Evolutionary conservation across 768 basidiomycete genomes (phyloP).

Genomic region (Neoboletus subvelutipes): DNA sequence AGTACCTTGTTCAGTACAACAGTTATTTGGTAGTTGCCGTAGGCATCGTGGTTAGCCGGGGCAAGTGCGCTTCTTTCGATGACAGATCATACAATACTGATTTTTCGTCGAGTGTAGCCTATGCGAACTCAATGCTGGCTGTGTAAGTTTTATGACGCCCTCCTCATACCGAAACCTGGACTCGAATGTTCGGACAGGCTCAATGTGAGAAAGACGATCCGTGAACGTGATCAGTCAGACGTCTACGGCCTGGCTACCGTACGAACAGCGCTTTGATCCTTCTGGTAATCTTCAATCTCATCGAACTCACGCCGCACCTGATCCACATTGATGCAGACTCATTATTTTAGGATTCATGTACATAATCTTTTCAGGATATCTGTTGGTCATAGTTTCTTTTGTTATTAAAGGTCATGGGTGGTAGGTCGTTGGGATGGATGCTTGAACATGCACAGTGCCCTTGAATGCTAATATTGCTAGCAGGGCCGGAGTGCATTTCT

Average conservation of each 20-base stretch:
- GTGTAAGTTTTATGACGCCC: conserved; percentile 8
- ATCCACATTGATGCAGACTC: not conserved
- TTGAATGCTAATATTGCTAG: too few relatives aligned
- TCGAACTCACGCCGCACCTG: not conserved
- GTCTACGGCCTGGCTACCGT: not conserved
- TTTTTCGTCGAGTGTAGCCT: not conserved
- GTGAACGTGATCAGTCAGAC: not conserved
- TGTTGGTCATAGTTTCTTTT: too few relatives aligned
- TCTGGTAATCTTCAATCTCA: not conserved
- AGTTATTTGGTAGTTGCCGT: not conserved
- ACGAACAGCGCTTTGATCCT: not conserved
- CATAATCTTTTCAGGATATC: not conserved
- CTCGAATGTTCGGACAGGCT: conserved; percentile 2
- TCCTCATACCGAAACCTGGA: too few relatives aligned
- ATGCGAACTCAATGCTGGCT: conserved; percentile 17
- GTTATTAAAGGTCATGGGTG: too few relatives aligned
- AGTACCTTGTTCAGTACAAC: conserved; percentile 4
- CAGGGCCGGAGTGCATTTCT: too few relatives aligned
- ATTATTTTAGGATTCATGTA: not conserved
- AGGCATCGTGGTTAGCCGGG: too few relatives aligned
- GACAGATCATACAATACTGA: not conserved
- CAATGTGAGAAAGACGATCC: conserved; percentile 11
- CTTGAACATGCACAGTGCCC: too few relatives aligned
- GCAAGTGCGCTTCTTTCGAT: not conserved
- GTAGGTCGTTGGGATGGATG: too few relatives aligned